Conservation (phyloP, 192 early-diverging fungal species). For the Diversispora epigaea region DNA sequence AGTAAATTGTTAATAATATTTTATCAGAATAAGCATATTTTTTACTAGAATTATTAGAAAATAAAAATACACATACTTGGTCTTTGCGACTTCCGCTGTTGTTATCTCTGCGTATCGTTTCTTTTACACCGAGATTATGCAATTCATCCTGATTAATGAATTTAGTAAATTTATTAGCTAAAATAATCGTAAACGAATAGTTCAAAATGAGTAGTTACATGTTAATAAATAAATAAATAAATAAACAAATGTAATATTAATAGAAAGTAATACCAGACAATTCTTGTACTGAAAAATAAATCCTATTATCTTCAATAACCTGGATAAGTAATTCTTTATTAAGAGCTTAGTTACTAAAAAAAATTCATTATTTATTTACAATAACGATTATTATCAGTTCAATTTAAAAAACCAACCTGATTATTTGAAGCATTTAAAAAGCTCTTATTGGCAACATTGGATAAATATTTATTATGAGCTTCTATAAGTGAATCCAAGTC, state of each 20-base stretch:
- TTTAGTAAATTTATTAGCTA: not conserved
- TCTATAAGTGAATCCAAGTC: conserved; percentile 82
- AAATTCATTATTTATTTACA: conserved; percentile 1
- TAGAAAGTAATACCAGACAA: conserved; percentile 39
- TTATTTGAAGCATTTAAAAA: conserved; percentile 54
- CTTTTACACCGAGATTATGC: conserved; percentile 44
- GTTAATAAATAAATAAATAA: not conserved
- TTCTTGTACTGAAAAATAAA: conserved; percentile 65
- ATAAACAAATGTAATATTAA: not conserved
- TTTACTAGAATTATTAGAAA: too few species aligned
- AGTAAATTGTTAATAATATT: too few species aligned
- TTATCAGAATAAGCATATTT: too few species aligned
- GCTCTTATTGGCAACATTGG: conserved; percentile 62
- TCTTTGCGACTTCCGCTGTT: not conserved
- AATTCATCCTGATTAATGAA: conserved; percentile 47
- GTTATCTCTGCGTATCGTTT: conserved; percentile 41
- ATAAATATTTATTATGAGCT: conserved; percentile 76
- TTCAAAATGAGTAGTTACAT: not conserved
- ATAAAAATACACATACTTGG: too few species aligned
- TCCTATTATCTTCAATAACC: conserved; percentile 61
- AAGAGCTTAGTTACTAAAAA: not conserved
- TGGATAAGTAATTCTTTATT: conserved; percentile 40
- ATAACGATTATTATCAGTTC: not conserved
- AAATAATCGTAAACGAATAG: not conserved
- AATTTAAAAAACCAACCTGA: conserved; percentile 38